These are phyloP conservation scores for Penicillium dipodomyicola DNA, from an alignment of 495 filamentous ascomycete genomes.

Conservation along the genomic window DNA sequence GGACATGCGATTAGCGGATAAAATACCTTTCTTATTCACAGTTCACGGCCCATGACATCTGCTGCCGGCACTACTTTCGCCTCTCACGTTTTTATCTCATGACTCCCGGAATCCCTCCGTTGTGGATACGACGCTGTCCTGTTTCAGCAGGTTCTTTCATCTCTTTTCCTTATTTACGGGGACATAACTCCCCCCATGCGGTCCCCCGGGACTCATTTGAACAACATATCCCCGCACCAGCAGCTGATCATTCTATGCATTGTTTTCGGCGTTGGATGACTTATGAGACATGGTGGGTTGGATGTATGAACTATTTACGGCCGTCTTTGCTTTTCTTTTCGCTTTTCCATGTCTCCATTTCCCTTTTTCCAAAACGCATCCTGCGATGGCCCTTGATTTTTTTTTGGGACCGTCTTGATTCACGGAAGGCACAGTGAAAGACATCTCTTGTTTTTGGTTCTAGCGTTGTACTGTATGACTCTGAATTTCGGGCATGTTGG, in stretches of 20 bases:
- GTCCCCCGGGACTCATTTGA: slow-evolving; percentile 10
- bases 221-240: slow-evolving; percentile 9
- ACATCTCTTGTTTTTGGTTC: slow-evolving; percentile 43
- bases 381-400: slow-evolving; percentile 31
- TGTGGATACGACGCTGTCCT: not conserved
- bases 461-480: slow-evolving; percentile 48
- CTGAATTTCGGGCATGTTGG: slow-evolving; percentile 30
- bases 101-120: not conserved
- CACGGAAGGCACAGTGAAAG: slow-evolving; percentile 39
- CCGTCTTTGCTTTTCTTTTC: slow-evolving; percentile 26
- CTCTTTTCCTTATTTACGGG: slow-evolving; percentile 2
- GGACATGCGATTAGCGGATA: slow-evolving; percentile 46
- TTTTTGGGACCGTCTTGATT: slow-evolving; percentile 26
- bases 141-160: not conserved
- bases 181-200: not conserved
- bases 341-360: slow-evolving; percentile 32
- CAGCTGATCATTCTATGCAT: slow-evolving; percentile 28
- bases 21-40: slow-evolving; percentile 7
- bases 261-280: slow-evolving; percentile 45
- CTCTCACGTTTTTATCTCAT: not conserved
- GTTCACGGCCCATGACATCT: not conserved
- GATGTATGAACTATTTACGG: slow-evolving; percentile 50
- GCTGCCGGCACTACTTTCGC: slow-evolving; percentile 2
- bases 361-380: slow-evolving; percentile 30
- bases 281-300: slow-evolving; percentile 44